Percentiles rank a stretch among this genome's conserved stretches.
These are phyloP conservation scores for Raddia distichophylla DNA, from an alignment of 176 grass and related monocot genomes.

Conservation along the genomic window DNA sequence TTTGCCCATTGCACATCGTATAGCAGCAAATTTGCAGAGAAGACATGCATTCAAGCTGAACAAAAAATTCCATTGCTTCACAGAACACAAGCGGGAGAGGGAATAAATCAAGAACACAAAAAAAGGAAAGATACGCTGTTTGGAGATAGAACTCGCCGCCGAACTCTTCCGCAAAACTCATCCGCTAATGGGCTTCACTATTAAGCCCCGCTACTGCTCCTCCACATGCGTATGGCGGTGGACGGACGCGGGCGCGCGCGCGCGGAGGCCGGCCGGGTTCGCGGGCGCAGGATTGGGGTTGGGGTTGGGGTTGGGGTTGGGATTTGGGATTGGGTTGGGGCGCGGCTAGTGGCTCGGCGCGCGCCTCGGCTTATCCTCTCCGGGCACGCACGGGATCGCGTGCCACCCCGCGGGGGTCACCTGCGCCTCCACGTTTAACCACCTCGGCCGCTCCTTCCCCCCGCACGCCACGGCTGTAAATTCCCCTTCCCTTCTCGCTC, in stretches of 20 bases:
- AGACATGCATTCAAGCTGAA: too few species aligned
- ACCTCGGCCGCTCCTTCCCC: constrained; percentile 20
- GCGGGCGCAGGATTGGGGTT: not conserved
- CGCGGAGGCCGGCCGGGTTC: not conserved
- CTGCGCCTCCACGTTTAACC: constrained; percentile 28
- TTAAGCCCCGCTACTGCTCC: too few species aligned
- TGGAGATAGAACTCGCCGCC: too few species aligned
- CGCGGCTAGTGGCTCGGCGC: not conserved
- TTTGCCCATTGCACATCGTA: too few species aligned
- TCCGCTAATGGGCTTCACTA: too few species aligned
- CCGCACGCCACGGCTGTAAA: not conserved
- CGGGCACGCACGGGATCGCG: not conserved
- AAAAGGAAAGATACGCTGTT: too few species aligned
- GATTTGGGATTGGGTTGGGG: not conserved
- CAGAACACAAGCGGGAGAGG: too few species aligned
- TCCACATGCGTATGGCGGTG: constrained; percentile 2
- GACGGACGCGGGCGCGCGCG: too few species aligned
- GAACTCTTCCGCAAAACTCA: too few species aligned
- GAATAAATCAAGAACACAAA: too few species aligned
- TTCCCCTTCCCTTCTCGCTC: not conserved
- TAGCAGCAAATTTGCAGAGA: too few species aligned
- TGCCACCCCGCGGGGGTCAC: not conserved
- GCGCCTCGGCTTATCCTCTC: constrained; percentile 7
- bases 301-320: not conserved
- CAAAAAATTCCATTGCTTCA: too few species aligned